Conservation (phyloP, 1,139 yeast genomes). For the Hemisphaericaspora xylofermentans region DNA sequence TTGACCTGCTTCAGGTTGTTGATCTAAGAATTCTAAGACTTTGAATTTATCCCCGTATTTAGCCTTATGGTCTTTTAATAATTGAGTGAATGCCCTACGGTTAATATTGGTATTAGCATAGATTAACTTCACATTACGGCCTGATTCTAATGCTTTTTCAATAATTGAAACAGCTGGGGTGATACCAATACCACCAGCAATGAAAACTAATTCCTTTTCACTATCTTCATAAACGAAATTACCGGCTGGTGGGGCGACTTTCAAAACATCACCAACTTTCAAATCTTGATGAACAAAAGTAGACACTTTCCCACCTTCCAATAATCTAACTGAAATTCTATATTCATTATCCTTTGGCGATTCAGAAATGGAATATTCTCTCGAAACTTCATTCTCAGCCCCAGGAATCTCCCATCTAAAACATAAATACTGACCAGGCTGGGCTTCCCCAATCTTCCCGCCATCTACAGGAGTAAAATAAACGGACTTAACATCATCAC, state of each 20-base stretch:
- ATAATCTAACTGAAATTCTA: conserved; percentile 52
- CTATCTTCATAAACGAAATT: conserved; percentile 38
- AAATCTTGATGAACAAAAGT: conserved; percentile 49
- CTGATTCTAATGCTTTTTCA: conserved; percentile 33
- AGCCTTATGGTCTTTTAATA: conserved; percentile 19
- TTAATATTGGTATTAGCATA: conserved; percentile 28
- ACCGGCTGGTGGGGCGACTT: conserved; percentile 63
- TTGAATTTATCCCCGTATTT: conserved; percentile 19
- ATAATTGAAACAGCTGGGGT: conserved; percentile 61
- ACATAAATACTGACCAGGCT: conserved; percentile 64
- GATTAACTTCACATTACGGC: conserved; percentile 27
- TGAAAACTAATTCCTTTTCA: conserved; percentile 38
- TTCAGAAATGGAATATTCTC: conserved; percentile 55
- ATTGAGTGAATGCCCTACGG: conserved; percentile 28
- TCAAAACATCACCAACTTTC: conserved; percentile 48
- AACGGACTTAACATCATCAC: conserved; percentile 50
- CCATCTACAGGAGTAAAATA: conserved; percentile 52
- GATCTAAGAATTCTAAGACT: conserved; percentile 22
- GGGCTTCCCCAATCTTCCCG: conserved; percentile 29
- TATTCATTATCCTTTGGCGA: conserved; percentile 33
- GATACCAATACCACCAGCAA: conserved; percentile 68
- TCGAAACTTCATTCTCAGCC: conserved; percentile 33
- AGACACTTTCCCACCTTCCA: conserved; percentile 54
- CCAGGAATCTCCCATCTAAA: conserved; percentile 40
- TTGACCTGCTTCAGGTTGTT: conserved; percentile 5